Percentiles rank a stretch among this genome's conserved stretches.
Evolutionary conservation across 1,284 basidiomycete genomes (phyloP).

Genomic region (Dichomitus squalens): DNA sequence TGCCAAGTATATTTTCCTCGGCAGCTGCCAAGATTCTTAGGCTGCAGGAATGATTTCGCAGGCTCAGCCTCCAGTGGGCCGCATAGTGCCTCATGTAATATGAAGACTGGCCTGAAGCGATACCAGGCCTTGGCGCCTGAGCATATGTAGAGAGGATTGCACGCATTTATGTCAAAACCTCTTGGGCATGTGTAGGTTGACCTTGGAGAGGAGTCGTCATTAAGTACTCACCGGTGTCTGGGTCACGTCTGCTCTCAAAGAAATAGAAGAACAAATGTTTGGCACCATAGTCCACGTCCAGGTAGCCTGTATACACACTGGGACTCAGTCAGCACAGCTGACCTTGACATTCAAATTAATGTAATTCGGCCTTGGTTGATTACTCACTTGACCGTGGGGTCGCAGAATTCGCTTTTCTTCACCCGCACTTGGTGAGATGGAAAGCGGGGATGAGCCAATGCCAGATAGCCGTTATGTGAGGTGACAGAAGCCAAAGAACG

Average conservation of each 20-base stretch:
- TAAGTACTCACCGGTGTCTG: constrained; percentile 48
- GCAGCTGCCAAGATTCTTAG: no score
- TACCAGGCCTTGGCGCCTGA: no score
- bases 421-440: constrained; percentile 58
- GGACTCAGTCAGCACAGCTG: not conserved
- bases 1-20: no score
- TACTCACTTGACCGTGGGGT: constrained; percentile 59
- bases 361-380: constrained; percentile 6
- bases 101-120: no score
- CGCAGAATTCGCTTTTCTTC: constrained; percentile 63
- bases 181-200: no score
- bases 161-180: not conserved
- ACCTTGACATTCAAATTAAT: not conserved
- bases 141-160: no score
- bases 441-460: constrained; percentile 49
- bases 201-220: no score
- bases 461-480: constrained; percentile 41
- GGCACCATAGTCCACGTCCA: constrained; percentile 61
- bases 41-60: no score
- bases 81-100: no score
- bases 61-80: no score
- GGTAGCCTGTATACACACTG: constrained; percentile 62
- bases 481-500: constrained; percentile 31
- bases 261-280: constrained; percentile 85
- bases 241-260: constrained; percentile 76